These are phyloP conservation scores for Pythium phragmiticola DNA, from an alignment of 352 stramenopile genomes.

Conservation along the genomic window DNA sequence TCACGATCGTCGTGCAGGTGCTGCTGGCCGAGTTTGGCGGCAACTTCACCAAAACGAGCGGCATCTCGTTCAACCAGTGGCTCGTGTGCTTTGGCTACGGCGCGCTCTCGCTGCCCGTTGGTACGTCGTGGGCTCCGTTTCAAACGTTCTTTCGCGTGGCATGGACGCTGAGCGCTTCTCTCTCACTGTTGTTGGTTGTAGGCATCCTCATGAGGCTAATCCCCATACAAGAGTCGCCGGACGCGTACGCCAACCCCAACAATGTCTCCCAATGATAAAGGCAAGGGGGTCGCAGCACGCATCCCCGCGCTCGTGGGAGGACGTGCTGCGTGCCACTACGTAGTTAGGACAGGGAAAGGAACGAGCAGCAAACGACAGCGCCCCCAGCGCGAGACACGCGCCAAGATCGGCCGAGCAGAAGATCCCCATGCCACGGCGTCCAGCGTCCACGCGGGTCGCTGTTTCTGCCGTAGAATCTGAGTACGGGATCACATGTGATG, in stretches of 20 bases:
- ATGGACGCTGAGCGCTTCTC: not conserved
- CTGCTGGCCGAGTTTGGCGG: slow-evolving; percentile 95
- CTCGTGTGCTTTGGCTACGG: slow-evolving; percentile 59
- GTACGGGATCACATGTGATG: not conserved
- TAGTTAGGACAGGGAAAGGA: not conserved
- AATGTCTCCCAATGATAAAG: slow-evolving; percentile 44
- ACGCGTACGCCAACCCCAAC: slow-evolving; percentile 78
- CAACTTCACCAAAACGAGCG: slow-evolving; percentile 79
- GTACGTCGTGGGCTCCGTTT: slow-evolving; percentile 32
- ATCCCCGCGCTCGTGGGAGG: not conserved
- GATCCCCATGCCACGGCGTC: not conserved
- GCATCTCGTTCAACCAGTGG: slow-evolving; percentile 65
- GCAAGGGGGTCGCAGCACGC: too few relatives aligned
- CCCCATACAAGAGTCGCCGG: slow-evolving; percentile 56
- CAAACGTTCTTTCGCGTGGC: not conserved
- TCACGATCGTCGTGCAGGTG: slow-evolving; percentile 93
- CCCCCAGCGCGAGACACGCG: not conserved
- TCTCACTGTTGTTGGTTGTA: slow-evolving; percentile 19
- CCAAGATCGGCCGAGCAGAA: not conserved
- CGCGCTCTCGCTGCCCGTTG: slow-evolving; percentile 61
- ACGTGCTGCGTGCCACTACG: not conserved
- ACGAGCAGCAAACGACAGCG: not conserved
- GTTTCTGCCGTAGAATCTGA: not conserved
- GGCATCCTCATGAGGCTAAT: slow-evolving; percentile 77
- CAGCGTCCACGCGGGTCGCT: not conserved